Conservation (phyloP, 208 protist species). For the Trypanosoma theileri region DNA sequence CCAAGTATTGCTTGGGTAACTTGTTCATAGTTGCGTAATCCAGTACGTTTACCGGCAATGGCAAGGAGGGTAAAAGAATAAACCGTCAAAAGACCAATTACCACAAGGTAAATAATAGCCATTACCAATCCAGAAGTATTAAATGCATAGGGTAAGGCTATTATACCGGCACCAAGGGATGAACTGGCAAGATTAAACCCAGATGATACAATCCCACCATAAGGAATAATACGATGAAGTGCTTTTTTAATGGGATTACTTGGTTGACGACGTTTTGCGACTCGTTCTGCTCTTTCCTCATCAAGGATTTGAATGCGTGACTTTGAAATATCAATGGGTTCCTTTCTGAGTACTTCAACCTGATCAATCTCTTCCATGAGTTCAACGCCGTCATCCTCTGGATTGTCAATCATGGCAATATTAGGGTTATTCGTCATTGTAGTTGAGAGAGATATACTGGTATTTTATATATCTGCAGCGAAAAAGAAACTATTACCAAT, state of each 20-base stretch:
- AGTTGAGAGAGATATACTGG: too few relatives aligned
- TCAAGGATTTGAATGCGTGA: slow-evolving; percentile 35
- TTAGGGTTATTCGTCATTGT: too few relatives aligned
- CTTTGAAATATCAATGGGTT: slow-evolving; percentile 13
- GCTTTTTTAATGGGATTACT: slow-evolving; percentile 23
- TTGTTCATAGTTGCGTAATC: slow-evolving; percentile 58
- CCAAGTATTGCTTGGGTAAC: slow-evolving; percentile 49
- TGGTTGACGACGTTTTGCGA: slow-evolving; percentile 33
- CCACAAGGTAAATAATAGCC: slow-evolving; percentile 56
- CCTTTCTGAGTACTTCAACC: neutral
- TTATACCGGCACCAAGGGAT: slow-evolving; percentile 67
- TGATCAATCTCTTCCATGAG: slow-evolving; percentile 26
- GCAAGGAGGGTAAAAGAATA: slow-evolving; percentile 58
- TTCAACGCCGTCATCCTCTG: slow-evolving; percentile 31
- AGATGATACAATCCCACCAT: slow-evolving; percentile 55
- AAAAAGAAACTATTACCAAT: too few relatives aligned
- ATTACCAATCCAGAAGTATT: slow-evolving; percentile 51
- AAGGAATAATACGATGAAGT: slow-evolving; percentile 47
- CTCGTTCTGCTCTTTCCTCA: slow-evolving; percentile 37
- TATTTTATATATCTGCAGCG: too few relatives aligned
- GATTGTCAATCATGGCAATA: slow-evolving; percentile 14
- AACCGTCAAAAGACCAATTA: slow-evolving; percentile 51
- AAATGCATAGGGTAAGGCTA: slow-evolving; percentile 63
- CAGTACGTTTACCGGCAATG: slow-evolving; percentile 35
- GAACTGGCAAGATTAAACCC: slow-evolving; percentile 65